These are phyloP conservation scores for Jatropha curcas DNA, from an alignment of 345 rosid genomes.

Conservation along the genomic window DNA sequence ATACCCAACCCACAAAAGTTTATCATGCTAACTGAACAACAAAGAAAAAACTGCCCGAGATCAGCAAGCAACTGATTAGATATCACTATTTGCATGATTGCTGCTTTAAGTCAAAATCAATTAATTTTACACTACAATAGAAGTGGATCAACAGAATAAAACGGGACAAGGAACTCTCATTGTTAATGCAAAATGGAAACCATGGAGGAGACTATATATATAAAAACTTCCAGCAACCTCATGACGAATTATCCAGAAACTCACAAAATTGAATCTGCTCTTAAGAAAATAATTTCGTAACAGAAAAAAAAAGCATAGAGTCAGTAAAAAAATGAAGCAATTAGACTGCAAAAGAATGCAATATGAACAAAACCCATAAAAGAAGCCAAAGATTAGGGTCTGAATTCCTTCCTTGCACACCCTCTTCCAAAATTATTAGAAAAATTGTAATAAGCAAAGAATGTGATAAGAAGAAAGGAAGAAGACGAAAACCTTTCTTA, in stretches of 20 bases:
- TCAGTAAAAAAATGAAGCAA: slow-evolving; percentile 6
- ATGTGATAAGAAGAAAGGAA: not conserved
- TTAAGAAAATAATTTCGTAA: not conserved
- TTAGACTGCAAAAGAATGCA: slow-evolving; percentile 5
- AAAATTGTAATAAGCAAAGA: not conserved
- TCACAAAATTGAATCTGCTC: not conserved
- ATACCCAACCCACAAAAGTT: not conserved
- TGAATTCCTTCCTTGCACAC: not conserved
- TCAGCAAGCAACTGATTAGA: not conserved
- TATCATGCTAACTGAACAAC: not conserved
- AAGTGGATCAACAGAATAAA: not conserved
- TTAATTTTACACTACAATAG: not conserved
- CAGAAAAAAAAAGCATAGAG: not conserved
- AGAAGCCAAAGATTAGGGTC: not conserved
- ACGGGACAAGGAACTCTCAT: not conserved
- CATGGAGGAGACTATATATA: no score
- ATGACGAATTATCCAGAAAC: not conserved
- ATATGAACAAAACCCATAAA: not conserved
- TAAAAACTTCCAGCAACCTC: no score
- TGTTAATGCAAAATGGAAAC: not conserved
- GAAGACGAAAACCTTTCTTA: slow-evolving; percentile 49
- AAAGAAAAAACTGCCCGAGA: not conserved
- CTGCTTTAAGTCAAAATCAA: not conserved
- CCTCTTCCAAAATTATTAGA: not conserved
- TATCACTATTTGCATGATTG: not conserved